A percentile compares a stretch with the other conserved stretches of the same genome.
phyloP scores from a whole-genome alignment of 805 yeast genomes.

The Candida krabiensis region DNA sequence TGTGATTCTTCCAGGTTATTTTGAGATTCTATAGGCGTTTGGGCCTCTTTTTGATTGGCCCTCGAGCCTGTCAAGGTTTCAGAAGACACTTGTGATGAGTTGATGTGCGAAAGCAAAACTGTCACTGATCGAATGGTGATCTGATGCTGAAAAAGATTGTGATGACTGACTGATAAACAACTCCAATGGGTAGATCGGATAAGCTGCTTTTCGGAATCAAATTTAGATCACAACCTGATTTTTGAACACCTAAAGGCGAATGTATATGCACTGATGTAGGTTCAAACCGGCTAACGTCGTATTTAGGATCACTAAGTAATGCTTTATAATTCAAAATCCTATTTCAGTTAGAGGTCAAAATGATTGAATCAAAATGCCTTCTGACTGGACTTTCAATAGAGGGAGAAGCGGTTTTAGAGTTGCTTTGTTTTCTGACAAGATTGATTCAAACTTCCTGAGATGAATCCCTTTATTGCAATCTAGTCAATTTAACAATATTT shows the following conservation, averaged over 20 bases:
- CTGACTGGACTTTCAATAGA: too few species aligned
- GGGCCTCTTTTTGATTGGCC: slow-evolving; percentile 25
- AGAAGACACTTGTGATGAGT: slow-evolving; percentile 20
- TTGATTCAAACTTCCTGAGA: slow-evolving; percentile 5
- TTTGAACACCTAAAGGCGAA: not conserved
- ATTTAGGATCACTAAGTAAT: too few species aligned
- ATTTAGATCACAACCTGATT: slow-evolving; percentile 6
- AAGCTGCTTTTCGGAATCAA: too few species aligned
- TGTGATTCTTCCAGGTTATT: not conserved
- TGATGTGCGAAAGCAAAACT: slow-evolving; percentile 2
- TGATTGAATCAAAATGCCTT: too few species aligned
- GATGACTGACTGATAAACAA: too few species aligned
- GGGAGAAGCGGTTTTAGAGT: too few species aligned
- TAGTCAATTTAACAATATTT: too few species aligned
- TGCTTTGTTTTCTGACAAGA: slow-evolving; percentile 6
- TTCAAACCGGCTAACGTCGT: too few species aligned
- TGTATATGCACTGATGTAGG: too few species aligned
- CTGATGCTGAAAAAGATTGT: too few species aligned
- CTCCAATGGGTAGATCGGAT: too few species aligned
- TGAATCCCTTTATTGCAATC: not conserved
- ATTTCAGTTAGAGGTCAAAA: not conserved
- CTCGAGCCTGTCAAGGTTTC: slow-evolving; percentile 24
- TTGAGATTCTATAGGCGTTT: slow-evolving; percentile 19
- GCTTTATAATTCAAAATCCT: too few species aligned
- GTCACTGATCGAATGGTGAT: not conserved